Evolutionary conservation across 1,284 basidiomycete species (phyloP).

Genomic region (Trametes polyzona): DNA sequence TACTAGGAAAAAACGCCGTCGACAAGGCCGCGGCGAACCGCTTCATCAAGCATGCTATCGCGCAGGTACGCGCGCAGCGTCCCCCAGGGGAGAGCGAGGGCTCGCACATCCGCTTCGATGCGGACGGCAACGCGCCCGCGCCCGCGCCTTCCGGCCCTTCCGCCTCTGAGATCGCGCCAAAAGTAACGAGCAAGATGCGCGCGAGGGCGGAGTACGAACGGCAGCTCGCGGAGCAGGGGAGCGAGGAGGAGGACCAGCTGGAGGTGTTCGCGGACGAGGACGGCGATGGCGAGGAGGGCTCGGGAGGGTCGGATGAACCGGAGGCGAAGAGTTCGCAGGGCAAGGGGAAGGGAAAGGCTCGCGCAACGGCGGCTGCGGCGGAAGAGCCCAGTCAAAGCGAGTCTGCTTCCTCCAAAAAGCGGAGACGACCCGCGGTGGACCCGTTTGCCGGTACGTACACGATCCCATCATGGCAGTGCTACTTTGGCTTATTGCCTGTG

Average conservation of each 20-base stretch:
- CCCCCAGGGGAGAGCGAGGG: constrained; percentile 30
- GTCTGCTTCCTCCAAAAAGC: constrained; percentile 39
- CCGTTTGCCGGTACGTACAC: constrained; percentile 60
- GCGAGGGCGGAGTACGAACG: constrained; percentile 66
- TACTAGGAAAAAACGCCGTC: constrained; percentile 55
- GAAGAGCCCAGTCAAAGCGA: constrained; percentile 23
- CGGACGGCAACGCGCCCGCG: constrained; percentile 11
- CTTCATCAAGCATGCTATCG: constrained; percentile 84
- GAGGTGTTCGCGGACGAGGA: constrained; percentile 46
- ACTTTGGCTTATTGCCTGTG: background rate
- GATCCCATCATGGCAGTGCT: background rate
- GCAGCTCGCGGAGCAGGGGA: constrained; percentile 46
- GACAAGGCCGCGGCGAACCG: constrained; percentile 80
- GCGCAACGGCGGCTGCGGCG: no score
- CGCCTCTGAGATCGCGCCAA: constrained; percentile 44
- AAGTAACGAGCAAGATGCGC: constrained; percentile 69
- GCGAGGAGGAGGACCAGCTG: constrained; percentile 46
- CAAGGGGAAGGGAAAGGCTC: constrained; percentile 53
- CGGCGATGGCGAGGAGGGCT: constrained; percentile 30
- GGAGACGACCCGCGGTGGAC: constrained; percentile 58
- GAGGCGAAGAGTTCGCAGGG: constrained; percentile 30
- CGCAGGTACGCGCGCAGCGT: constrained; percentile 44
- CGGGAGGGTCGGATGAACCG: no score
- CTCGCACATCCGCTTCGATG: constrained; percentile 30
- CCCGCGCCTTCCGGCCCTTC: background rate